Evolutionary conservation across 192 early-diverging fungal genomes (phyloP).

Genomic region (Pilaira anomala): DNA sequence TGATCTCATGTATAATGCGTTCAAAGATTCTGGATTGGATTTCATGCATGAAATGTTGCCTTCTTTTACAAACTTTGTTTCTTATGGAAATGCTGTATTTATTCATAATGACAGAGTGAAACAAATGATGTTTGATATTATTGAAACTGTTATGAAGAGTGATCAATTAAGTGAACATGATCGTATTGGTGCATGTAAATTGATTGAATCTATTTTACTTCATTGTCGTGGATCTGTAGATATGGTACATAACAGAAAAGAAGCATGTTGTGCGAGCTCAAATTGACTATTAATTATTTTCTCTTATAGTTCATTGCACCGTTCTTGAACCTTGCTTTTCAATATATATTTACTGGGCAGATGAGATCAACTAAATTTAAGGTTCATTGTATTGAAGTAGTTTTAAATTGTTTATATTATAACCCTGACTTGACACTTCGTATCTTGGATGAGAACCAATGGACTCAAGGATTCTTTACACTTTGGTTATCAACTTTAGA

Average conservation of each 20-base stretch:
- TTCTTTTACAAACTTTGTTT: constrained; percentile 85
- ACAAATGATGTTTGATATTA: constrained; percentile 76
- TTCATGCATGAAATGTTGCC: constrained; percentile 89
- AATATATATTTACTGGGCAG: constrained; percentile 58
- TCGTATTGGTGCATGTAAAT: constrained; percentile 74
- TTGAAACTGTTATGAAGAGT: constrained; percentile 78
- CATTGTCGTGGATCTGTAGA: constrained; percentile 83
- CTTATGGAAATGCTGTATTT: constrained; percentile 81
- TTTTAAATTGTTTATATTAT: constrained; percentile 84
- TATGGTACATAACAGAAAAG: constrained; percentile 32
- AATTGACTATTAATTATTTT: not conserved
- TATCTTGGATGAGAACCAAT: constrained; percentile 73
- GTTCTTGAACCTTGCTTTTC: constrained; percentile 67
- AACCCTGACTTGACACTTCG: constrained; percentile 73
- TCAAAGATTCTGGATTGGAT: constrained; percentile 75
- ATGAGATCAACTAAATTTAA: constrained; percentile 64
- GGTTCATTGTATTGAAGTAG: constrained; percentile 74
- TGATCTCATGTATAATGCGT: constrained; percentile 69
- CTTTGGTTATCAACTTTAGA: constrained; percentile 68
- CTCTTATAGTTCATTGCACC: constrained; percentile 54
- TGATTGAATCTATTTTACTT: constrained; percentile 81
- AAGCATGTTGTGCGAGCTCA: not conserved
- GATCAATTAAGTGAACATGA: constrained; percentile 76
- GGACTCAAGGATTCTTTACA: constrained; percentile 74
- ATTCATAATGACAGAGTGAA: constrained; percentile 61